Base-by-base conservation (phyloP, 768 basidiomycete genomes). In the Boletus pseudopeckii region DNA sequence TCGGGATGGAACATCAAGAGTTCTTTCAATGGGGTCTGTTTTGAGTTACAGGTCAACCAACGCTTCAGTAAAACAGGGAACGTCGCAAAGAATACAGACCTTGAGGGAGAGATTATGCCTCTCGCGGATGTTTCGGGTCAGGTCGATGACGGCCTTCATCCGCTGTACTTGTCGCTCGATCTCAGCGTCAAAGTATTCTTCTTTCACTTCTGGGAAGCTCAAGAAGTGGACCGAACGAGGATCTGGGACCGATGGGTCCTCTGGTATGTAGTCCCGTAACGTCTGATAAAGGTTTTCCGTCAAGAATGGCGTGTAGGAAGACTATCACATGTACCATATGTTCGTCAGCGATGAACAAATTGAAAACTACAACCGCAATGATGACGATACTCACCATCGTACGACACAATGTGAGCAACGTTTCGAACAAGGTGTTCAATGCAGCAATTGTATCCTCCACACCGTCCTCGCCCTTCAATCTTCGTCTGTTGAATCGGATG, bases 221-320 rank as follows among this genome's bases (percentile, higher is more conserved):
- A 98, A 70, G 80, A 98, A 99, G 74, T 99, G 97, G 58, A 99
- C 75, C 4, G 97, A 98, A 54, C 97, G 88, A 7, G 86, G 80
- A 63, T 98, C 97, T 2, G 81, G 82, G 17, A 79, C 79, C 26
- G 75, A 68, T 18, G 84, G 79, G 59, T 90, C 81, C 55, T 84
- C 83, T 0, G 93, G 92, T 58, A 96, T 89, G 75, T 83, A 96
- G n/a, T 75, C 75, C 43, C 85, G 83, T 38, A 98, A 79, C 33
- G 90, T 84, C 69, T 98, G 97, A 71, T 98, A 98, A 55, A 98
- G 77, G 72, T 87, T 97, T 72, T 99, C 97, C 7, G 94, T 95
- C 68, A 98, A 77, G 83, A 98, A 98, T 0, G 97, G 97, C 9
- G 95, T 98, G 73, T 97, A 99, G 8, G 97, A 95, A 1, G 96